Evolutionary conservation across 2,329 filamentous ascomycete species (phyloP).

Genomic region (Paecilomyces sp.): DNA sequence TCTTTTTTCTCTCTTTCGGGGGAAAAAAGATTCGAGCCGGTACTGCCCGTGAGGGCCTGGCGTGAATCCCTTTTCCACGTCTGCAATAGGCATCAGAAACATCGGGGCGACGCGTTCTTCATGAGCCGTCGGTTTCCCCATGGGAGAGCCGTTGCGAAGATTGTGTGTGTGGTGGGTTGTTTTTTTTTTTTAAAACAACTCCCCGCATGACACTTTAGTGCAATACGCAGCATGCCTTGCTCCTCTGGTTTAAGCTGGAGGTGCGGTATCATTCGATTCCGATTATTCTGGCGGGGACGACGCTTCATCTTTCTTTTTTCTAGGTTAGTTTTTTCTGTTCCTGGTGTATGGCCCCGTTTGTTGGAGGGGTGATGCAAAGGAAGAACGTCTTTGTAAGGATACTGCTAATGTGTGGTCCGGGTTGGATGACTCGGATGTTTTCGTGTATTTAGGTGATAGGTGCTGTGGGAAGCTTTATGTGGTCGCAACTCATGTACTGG

Average conservation of each 20-base stretch:
- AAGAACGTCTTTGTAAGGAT: constrained; percentile 16
- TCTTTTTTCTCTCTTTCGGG: constrained; percentile 15
- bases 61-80: constrained; percentile 59
- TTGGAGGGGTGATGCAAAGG: constrained; percentile 9
- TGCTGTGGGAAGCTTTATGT: background rate
- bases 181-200: too few species aligned
- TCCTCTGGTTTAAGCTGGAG: constrained; percentile 28
- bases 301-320: constrained; percentile 53
- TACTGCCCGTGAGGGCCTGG: constrained; percentile 79
- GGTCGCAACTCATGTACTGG: background rate
- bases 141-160: constrained; percentile 94
- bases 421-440: background rate
- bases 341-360: constrained; percentile 5
- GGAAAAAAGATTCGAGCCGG: constrained; percentile 16
- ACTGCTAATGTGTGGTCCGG: constrained; percentile 23
- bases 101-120: constrained; percentile 51
- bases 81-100: constrained; percentile 91
- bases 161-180: constrained; percentile 60
- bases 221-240: constrained; percentile 78
- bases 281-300: constrained; percentile 82
- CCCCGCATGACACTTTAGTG: constrained; percentile 70
- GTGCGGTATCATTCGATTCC: constrained; percentile 74
- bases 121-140: constrained; percentile 47
- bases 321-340: constrained; percentile 38
- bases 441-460: background rate